These are phyloP conservation scores for Epithemia pelagica DNA, from an alignment of 108 stramenopile species.

Conservation along the genomic window DNA sequence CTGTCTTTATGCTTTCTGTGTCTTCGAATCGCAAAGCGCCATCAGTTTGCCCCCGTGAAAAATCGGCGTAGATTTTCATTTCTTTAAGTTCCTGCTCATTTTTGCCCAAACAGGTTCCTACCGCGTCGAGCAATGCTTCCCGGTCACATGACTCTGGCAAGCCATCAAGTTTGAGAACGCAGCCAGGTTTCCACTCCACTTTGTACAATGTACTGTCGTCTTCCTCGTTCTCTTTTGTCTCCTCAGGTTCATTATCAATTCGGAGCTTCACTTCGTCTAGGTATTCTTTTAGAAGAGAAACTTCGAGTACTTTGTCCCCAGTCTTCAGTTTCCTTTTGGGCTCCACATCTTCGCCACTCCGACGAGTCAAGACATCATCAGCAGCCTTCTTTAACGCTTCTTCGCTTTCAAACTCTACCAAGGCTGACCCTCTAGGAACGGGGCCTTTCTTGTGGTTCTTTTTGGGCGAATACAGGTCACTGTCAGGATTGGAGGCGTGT, in stretches of 20 bases:
- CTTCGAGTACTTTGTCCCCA: constrained; percentile 24
- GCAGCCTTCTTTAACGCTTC: constrained; percentile 80
- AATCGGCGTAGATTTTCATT: constrained; percentile 77
- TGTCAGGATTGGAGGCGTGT: constrained; percentile 10
- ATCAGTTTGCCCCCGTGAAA: constrained; percentile 56
- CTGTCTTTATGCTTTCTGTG: constrained; percentile 32
- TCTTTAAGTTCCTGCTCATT: constrained; percentile 51
- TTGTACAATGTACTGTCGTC: constrained; percentile 20
- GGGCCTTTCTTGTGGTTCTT: constrained; percentile 10
- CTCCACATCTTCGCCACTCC: constrained; percentile 31
- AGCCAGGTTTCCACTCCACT: constrained; percentile 72
- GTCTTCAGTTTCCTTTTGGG: constrained; percentile 31
- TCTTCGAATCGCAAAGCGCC: constrained; percentile 73
- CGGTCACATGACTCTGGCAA: constrained; percentile 64
- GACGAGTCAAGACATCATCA: constrained; percentile 39
- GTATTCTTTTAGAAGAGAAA: constrained; percentile 31
- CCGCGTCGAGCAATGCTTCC: constrained; percentile 61
- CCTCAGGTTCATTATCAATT: constrained; percentile 10
- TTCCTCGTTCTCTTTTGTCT: constrained; percentile 15
- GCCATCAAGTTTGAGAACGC: constrained; percentile 70
- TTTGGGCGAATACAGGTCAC: constrained; percentile 7
- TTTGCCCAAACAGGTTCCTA: constrained; percentile 45
- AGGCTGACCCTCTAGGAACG: constrained; percentile 45
- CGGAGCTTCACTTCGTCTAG: constrained; percentile 20
- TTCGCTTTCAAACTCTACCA: constrained; percentile 77